phyloP scores from a whole-genome alignment of 164 flowering plant genomes.

The Santalum album region DNA sequence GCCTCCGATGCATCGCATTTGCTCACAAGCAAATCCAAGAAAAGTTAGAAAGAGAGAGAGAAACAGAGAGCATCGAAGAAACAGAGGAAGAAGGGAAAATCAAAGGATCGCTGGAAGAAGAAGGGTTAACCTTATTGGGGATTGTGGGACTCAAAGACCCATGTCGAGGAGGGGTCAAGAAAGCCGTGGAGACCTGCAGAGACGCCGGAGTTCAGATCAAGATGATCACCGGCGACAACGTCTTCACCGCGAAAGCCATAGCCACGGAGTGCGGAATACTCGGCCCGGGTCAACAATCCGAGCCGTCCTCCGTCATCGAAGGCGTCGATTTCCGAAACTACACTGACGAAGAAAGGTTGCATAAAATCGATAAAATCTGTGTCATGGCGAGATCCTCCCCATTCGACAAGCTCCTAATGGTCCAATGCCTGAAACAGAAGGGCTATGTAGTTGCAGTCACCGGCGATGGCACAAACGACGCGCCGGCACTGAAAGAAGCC shows the following conservation, averaged over 20 bases:
- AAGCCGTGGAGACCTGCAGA: conserved; percentile 49
- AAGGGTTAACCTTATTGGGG: conserved; percentile 46
- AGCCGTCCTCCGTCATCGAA: conserved; percentile 43
- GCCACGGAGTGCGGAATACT: conserved; percentile 73
- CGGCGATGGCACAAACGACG: conserved; percentile 80
- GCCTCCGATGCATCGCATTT: conserved; percentile 72
- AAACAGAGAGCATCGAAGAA: background rate
- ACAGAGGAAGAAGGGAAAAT: background rate
- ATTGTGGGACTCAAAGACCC: conserved; percentile 74
- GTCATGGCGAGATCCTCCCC: conserved; percentile 88
- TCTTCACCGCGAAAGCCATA: conserved; percentile 70
- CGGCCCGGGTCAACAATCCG: conserved; percentile 8
- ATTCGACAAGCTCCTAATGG: conserved; percentile 65
- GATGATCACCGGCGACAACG: conserved; percentile 81
- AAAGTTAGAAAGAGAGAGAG: conserved; percentile 8
- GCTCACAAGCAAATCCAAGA: conserved; percentile 36
- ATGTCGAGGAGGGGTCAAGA: conserved; percentile 46
- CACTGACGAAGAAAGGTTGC: conserved; percentile 41
- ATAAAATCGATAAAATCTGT: conserved; percentile 34
- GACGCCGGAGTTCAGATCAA: conserved; percentile 55
- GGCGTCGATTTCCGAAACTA: conserved; percentile 55
- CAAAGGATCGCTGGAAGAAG: conserved; percentile 24
- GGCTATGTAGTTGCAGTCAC: conserved; percentile 75
- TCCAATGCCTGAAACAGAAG: conserved; percentile 50
- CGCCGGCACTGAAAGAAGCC: conserved; percentile 72